A percentile compares a stretch with the other conserved stretches of the same genome.
Conservation (phyloP, 2,329 filamentous ascomycete genomes). For the Pleoardoris graminearum region DNA sequence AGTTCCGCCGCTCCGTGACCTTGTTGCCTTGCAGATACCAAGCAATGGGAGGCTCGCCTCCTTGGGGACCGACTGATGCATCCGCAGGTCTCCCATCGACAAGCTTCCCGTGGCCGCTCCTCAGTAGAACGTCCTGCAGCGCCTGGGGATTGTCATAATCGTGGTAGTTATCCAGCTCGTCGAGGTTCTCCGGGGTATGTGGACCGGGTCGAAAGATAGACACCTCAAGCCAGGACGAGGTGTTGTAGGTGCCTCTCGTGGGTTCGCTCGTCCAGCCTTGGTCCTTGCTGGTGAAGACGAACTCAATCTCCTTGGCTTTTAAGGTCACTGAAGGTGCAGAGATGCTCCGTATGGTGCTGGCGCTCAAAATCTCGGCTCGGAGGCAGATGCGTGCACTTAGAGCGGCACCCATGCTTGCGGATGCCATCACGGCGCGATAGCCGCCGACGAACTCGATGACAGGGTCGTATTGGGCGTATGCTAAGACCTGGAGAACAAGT, state of each 20-base stretch:
- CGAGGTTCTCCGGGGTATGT: neutral
- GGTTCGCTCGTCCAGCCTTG: constrained; percentile 40
- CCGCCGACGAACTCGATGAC: constrained; percentile 6
- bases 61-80: constrained; percentile 26
- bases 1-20: constrained; percentile 18
- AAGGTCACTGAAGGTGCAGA: constrained; percentile 17
- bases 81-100: constrained; percentile 21
- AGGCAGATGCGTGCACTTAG: constrained; percentile 23
- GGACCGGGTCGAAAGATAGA: constrained; percentile 30
- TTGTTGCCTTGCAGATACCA: constrained; percentile 42
- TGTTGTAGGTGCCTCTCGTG: constrained; percentile 29
- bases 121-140: neutral
- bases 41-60: constrained; percentile 26
- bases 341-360: constrained; percentile 8
- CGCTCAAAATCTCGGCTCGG: constrained; percentile 16
- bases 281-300: constrained; percentile 29
- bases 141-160: neutral
- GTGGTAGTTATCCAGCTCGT: neutral
- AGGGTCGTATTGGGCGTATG: constrained; percentile 33
- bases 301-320: constrained; percentile 30
- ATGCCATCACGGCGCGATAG: neutral
- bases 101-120: constrained; percentile 10
- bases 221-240: constrained; percentile 40
- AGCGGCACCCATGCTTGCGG: constrained; percentile 5
- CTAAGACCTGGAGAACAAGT: constrained; percentile 34